Conservation (phyloP, 305 asterid genomes). For the Fraxinus sp. region DNA sequence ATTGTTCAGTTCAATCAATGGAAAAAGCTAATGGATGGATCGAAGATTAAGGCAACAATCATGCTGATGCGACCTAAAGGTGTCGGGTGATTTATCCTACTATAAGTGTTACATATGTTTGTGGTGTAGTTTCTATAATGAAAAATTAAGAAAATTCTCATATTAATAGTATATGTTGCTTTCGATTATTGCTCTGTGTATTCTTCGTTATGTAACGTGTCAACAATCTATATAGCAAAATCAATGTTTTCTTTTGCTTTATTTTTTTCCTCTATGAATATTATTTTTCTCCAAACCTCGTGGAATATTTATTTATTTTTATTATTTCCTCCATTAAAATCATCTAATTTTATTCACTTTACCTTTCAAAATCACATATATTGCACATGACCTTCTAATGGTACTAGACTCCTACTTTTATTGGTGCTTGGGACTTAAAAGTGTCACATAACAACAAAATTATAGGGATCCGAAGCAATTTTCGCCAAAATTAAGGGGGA, state of each 20-base stretch:
- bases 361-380: neutral
- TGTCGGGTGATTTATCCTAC: neutral
- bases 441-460: no score
- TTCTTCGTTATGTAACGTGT: neutral
- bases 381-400: neutral
- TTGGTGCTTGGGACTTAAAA: no score
- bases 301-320: no score
- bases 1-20: constrained; percentile 8
- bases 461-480: no score
- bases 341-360: neutral
- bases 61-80: neutral
- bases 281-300: no score
- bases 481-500: no score
- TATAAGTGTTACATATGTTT: neutral
- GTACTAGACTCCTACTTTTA: no score
- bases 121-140: neutral
- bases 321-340: neutral
- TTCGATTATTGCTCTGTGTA: neutral
- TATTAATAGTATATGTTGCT: neutral
- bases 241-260: neutral
- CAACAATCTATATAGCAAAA: neutral
- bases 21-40: neutral
- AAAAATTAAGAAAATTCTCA: neutral
- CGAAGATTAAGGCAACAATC: neutral
- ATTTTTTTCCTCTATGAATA: no score